Conservation (phyloP, 164 flowering plant species). For the Stephania japonica region DNA sequence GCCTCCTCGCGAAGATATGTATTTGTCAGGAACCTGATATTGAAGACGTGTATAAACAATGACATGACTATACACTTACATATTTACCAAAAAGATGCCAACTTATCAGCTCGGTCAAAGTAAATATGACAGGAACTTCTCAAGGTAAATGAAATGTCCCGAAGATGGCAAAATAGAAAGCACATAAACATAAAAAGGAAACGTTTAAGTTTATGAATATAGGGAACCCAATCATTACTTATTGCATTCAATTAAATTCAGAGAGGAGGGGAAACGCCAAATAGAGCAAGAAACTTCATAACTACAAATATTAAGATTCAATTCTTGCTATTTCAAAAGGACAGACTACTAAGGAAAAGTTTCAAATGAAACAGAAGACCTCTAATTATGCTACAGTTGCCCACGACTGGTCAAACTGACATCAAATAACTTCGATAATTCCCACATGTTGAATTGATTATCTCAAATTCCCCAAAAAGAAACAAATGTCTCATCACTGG, state of each 20-base stretch:
- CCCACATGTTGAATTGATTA: no score
- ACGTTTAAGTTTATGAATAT: not conserved
- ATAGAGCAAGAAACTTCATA: not conserved
- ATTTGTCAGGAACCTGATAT: slow-evolving; percentile 83
- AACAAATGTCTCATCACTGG: no score
- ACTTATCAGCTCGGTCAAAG: not conserved
- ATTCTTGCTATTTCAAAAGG: not conserved
- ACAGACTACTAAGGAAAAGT: not conserved
- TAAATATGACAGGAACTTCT: not conserved
- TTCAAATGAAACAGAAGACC: not conserved
- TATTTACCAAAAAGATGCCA: not conserved
- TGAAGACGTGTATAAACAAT: not conserved
- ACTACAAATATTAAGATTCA: not conserved
- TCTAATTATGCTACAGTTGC: not conserved
- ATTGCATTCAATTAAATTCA: not conserved
- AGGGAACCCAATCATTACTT: not conserved
- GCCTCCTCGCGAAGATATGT: slow-evolving; percentile 91
- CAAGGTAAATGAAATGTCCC: not conserved
- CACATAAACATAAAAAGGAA: not conserved
- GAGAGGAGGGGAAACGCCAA: not conserved
- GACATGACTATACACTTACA: no score
- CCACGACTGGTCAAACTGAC: not conserved
- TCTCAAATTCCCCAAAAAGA: no score
- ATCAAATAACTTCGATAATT: no score
- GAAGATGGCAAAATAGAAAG: not conserved